Evolutionary conservation across 2,329 filamentous ascomycete species (phyloP).

Genomic region (Fusarium sp.): DNA sequence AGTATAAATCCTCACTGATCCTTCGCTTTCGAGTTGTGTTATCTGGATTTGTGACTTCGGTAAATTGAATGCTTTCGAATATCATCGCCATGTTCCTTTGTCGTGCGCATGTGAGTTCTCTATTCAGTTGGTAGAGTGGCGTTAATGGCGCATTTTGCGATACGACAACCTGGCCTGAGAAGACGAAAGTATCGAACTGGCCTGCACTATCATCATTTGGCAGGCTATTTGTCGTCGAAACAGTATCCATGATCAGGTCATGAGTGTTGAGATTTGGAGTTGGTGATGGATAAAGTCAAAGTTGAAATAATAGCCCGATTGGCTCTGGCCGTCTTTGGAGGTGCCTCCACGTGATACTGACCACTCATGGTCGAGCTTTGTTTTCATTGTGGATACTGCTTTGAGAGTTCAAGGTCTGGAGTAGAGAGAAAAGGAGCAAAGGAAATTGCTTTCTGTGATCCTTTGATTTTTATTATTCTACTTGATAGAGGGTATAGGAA

Average conservation of each 20-base stretch:
- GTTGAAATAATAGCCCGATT: neutral
- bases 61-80: constrained; percentile 24
- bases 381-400: neutral
- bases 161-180: constrained; percentile 15
- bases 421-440: neutral
- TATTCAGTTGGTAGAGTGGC: constrained; percentile 30
- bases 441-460: fast-evolving
- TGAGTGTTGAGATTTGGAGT: neutral
- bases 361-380: neutral
- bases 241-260: neutral
- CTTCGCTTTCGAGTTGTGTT: neutral
- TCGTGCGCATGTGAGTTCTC: neutral
- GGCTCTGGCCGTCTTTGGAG: neutral
- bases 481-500: fast-evolving
- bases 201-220: fast-evolving
- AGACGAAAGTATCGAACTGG: neutral
- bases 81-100: constrained; percentile 18
- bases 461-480: neutral
- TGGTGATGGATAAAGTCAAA: neutral
- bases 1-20: constrained; percentile 13
- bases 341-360: constrained; percentile 1
- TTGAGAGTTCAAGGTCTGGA: neutral
- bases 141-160: neutral
- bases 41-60: neutral
- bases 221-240: neutral